Evolutionary conservation across 768 basidiomycete species (phyloP).

Genomic region (Russula dissimulans): DNA sequence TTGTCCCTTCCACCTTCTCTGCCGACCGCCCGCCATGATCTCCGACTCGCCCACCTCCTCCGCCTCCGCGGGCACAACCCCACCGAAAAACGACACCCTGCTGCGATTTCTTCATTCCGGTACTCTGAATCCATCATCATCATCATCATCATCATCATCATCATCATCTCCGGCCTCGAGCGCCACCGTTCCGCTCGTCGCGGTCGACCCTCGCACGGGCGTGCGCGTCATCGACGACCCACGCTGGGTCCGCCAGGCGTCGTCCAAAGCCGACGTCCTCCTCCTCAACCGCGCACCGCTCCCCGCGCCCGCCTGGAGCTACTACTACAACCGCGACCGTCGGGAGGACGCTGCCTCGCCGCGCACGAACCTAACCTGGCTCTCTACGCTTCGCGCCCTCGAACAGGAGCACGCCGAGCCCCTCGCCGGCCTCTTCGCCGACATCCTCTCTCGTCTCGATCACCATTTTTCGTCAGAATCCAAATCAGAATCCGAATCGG

Average conservation of each 20-base stretch:
- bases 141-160: too few relatives aligned
- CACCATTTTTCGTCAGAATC: too few relatives aligned
- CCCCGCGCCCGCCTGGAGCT: constrained; percentile 16
- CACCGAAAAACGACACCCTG: constrained; percentile 1
- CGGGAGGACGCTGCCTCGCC: background rate
- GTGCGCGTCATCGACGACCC: constrained; percentile 12
- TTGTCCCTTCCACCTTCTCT: constrained; percentile 12
- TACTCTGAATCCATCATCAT: constrained; percentile 1
- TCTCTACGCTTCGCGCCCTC: background rate
- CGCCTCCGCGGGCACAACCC: background rate
- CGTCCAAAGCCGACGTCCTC: background rate
- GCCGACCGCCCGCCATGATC: background rate
- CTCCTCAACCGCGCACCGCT: constrained; percentile 14
- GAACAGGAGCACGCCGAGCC: constrained; percentile 2
- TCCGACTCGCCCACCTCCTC: background rate
- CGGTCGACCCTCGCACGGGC: constrained; percentile 8
- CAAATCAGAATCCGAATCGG: background rate
- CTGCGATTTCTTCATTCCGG: constrained; percentile 11
- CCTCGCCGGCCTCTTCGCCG: background rate
- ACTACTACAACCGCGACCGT: background rate
- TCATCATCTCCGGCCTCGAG: background rate
- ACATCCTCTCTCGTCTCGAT: constrained; percentile 1
- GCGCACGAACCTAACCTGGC: constrained; percentile 6
- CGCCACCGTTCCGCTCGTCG: background rate
- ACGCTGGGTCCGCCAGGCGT: constrained; percentile 2